phyloP scores from a whole-genome alignment of 169 alveolate genomes.

The Cryptosporidium sp. region DNA sequence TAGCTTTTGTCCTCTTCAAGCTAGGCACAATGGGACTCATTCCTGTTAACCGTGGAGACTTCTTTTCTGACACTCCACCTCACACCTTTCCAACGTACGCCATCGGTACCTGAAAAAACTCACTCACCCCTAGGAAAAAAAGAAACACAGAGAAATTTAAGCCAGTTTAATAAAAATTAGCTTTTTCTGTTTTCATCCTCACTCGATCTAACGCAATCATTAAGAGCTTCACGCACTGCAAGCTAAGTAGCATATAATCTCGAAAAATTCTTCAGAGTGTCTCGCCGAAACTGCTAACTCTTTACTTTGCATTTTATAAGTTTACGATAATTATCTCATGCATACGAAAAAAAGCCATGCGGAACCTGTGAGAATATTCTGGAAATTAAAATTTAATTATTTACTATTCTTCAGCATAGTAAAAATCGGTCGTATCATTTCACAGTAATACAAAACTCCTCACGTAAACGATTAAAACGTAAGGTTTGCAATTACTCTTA shows the following conservation, averaged over 20 bases:
- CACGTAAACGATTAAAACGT: no score
- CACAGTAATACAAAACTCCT: background rate
- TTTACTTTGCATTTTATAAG: background rate
- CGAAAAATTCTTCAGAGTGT: background rate
- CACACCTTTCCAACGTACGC: background rate
- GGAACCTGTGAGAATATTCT: background rate
- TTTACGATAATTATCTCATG: background rate
- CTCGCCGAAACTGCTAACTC: background rate
- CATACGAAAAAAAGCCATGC: background rate
- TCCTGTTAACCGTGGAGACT: constrained; percentile 35
- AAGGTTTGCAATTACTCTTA: background rate
- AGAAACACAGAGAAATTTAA: background rate
- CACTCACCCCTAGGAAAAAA: background rate
- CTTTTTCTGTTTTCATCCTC: background rate
- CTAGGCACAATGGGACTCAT: constrained; percentile 34
- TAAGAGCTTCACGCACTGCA: background rate
- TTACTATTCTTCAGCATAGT: background rate
- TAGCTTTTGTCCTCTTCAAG: background rate
- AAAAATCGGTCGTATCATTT: background rate
- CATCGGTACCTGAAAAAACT: background rate
- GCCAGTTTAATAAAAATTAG: background rate
- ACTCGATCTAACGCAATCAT: background rate
- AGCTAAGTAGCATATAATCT: background rate
- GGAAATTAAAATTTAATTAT: background rate
- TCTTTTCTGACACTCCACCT: background rate